Evolutionary conservation across 2,329 filamentous ascomycete species (phyloP).

Genomic region (Beauveria sp.): DNA sequence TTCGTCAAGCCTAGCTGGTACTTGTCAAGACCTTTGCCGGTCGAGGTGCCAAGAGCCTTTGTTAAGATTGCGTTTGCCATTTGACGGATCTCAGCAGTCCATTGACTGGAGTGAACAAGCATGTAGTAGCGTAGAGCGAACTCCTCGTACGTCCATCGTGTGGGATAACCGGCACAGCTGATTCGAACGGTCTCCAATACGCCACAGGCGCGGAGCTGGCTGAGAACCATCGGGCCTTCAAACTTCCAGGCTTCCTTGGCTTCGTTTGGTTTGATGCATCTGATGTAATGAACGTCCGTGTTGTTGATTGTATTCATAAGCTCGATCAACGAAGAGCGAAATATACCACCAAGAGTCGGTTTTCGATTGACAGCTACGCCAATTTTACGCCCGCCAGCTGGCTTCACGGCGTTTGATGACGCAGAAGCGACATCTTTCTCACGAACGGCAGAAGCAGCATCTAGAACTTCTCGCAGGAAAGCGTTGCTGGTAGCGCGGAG

Average conservation of each 20-base stretch:
- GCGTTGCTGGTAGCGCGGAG: conserved; percentile 74
- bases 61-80: conserved; percentile 91
- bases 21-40: conserved; percentile 72
- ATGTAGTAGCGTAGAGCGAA: conserved; percentile 98
- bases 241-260: conserved; percentile 96
- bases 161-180: conserved; percentile 94
- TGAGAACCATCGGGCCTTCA: conserved; percentile 96
- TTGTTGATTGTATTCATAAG: conserved; percentile 97
- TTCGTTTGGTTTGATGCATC: conserved; percentile 98
- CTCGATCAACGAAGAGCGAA: conserved; percentile 96
- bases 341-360: conserved; percentile 94
- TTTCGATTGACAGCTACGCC: conserved; percentile 92
- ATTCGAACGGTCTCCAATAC: conserved; percentile 97
- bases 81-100: conserved; percentile 87
- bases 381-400: conserved; percentile 75
- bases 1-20: conserved; percentile 97
- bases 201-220: conserved; percentile 94
- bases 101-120: conserved; percentile 80
- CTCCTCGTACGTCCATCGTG: conserved; percentile 97
- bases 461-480: conserved; percentile 78
- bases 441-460: conserved; percentile 76
- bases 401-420: conserved; percentile 65
- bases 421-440: conserved; percentile 74
- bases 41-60: conserved; percentile 76
- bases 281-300: conserved; percentile 97